Evolutionary conservation across 176 grass and related monocot genomes (phyloP), one percentile per base, ranked within the genome.

Genomic region (Alopecurus myosuroides): DNA sequence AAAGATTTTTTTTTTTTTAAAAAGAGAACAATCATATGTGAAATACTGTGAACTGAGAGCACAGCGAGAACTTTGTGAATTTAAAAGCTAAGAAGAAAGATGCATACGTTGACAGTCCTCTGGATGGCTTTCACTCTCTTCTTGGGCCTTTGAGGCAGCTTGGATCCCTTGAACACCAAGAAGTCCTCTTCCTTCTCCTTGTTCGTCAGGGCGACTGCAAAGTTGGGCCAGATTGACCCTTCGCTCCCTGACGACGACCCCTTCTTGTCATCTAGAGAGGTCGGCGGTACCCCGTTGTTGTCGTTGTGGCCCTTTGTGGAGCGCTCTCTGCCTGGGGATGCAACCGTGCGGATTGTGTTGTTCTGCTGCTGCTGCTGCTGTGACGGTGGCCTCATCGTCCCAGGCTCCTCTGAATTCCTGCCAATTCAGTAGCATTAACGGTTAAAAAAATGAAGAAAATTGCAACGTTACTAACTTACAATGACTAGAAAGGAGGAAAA

Each of bases 141-240:
- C 70, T 96, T 98, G 45, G 97, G 97, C 18, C 97, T 85, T 67
- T 96, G 97, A 78, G 97, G 97, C 66, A 92, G 81, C 86, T 96
- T 98, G 69, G 97, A 92, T 86, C 97, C 97, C 79, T 98, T 98
- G 83, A 98, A 94, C 77, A 83, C 81, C 70, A 92, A 76, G 77
- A 98, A 98, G 77, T 98, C 97, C 70, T 94, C 97, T 88, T 98
- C 97, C 58, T 98, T 98, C 82, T 98, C 97, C 85, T 92, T 98
- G 74, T 93, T 95, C 20, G 97, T 91, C 33, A 98, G 84, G 44
- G 91, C 56, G 23, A 96, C 76, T 42, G 80, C 79, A 49, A 98
- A 96, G 19, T 93, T 89, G 1, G 97, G 93, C 97, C 97, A 98
- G 51, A 91, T 85, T 23, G 89, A 81, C 15, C 86, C 94, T 71